A percentile compares a stretch with the other conserved stretches of the same genome.
These are phyloP conservation scores for Durotheca rogersii DNA, from an alignment of 495 filamentous ascomycete species.

Conservation along the genomic window DNA sequence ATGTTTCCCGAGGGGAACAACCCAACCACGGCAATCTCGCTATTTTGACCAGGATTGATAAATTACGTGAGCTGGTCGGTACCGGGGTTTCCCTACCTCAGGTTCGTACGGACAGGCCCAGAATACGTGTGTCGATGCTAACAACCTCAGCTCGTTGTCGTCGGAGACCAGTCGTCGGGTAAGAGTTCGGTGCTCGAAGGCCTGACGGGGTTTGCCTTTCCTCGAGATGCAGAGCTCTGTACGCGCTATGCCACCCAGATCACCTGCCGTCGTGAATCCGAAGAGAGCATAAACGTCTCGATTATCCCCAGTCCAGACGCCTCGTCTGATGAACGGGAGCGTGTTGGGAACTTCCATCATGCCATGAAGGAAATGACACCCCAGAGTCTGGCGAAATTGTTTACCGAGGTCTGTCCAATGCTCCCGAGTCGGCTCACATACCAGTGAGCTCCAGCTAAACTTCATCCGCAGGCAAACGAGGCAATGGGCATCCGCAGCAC, in stretches of 20 bases:
- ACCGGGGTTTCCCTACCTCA: conserved; percentile 42
- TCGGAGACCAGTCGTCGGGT: conserved; percentile 54
- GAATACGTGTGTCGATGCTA: no score
- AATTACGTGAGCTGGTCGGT: conserved; percentile 44
- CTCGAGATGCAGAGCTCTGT: conserved; percentile 53
- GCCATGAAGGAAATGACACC: conserved; percentile 25
- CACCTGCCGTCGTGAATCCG: conserved; percentile 46
- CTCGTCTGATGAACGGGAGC: conserved; percentile 6
- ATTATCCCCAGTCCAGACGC: conserved; percentile 48
- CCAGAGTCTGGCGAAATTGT: conserved; percentile 31
- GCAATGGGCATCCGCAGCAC: conserved; percentile 45
- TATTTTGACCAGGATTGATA: conserved; percentile 41
- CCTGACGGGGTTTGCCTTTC: conserved; percentile 54
- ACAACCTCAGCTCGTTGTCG: conserved; percentile 45
- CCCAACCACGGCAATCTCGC: conserved; percentile 20
- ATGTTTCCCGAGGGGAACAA: not conserved
- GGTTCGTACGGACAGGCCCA: no score
- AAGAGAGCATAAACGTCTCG: conserved; percentile 38
- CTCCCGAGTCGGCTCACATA: not conserved
- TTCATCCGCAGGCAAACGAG: conserved; percentile 39
- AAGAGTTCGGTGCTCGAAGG: conserved; percentile 56
- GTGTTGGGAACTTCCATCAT: conserved; percentile 23
- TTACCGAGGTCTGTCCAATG: conserved; percentile 29
- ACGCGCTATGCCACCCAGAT: conserved; percentile 63
- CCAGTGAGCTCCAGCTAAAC: conserved; percentile 8